phyloP scores from a whole-genome alignment of 306 rosid species.

The Rubus parviflorus region DNA sequence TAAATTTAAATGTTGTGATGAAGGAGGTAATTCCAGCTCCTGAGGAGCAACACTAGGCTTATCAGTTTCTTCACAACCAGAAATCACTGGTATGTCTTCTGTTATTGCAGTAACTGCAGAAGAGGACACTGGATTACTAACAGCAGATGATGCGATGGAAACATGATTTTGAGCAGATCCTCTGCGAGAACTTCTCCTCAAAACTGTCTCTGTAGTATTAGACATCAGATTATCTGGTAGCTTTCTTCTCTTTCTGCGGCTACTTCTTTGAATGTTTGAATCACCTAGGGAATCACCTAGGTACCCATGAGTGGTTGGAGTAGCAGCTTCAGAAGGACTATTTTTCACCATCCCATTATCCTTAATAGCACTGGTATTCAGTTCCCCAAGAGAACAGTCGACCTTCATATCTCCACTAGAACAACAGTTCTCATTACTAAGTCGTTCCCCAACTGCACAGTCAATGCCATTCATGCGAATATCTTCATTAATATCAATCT shows the following conservation, averaged over 20 bases:
- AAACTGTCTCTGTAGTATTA: slow-evolving; percentile 50
- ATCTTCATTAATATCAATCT: slow-evolving; percentile 36
- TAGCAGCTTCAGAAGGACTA: slow-evolving; percentile 48
- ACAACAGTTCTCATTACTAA: slow-evolving; percentile 30
- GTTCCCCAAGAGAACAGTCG: slow-evolving; percentile 26
- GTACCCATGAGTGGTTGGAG: slow-evolving; percentile 34
- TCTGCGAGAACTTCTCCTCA: slow-evolving; percentile 96
- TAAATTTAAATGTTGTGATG: slow-evolving; percentile 72
- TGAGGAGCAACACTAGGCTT: slow-evolving; percentile 40
- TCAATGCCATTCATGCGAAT: slow-evolving; percentile 16
- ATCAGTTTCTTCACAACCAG: slow-evolving; percentile 45
- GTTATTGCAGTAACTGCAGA: slow-evolving; percentile 55
- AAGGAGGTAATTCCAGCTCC: slow-evolving; percentile 71
- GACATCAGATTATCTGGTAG: slow-evolving; percentile 36
- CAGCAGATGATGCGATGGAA: slow-evolving; percentile 28
- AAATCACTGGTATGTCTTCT: slow-evolving; percentile 50
- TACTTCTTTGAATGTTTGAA: slow-evolving; percentile 36
- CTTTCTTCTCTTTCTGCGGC: slow-evolving; percentile 66
- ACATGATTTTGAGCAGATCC: slow-evolving; percentile 52
- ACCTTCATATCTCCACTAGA: slow-evolving; percentile 37
- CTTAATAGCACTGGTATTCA: slow-evolving; percentile 29
- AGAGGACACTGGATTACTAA: slow-evolving; percentile 42
- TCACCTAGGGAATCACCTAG: slow-evolving; percentile 43
- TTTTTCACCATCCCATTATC: slow-evolving; percentile 42
- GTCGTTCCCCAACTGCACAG: slow-evolving; percentile 33